These are phyloP conservation scores for Bryoglossum gracile DNA, from an alignment of 495 filamentous ascomycete species.

Conservation along the genomic window DNA sequence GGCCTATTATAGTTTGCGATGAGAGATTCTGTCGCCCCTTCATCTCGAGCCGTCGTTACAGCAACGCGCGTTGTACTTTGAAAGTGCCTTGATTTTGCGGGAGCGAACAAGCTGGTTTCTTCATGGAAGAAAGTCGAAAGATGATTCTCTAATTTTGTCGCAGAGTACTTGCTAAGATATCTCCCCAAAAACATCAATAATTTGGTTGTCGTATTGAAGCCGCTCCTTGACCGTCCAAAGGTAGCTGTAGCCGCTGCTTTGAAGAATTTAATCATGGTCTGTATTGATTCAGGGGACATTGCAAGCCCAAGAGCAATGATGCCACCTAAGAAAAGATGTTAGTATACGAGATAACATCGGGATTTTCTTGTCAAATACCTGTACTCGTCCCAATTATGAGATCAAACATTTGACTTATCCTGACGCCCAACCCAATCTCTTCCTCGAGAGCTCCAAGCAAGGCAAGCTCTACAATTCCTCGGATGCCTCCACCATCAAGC, in stretches of 20 bases:
- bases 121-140: neutral
- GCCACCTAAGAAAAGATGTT: neutral
- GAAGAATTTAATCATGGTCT: neutral
- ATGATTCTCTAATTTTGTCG: neutral
- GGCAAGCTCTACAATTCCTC: neutral
- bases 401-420: neutral
- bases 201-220: neutral
- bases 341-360: neutral
- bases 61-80: neutral
- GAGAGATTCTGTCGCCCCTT: neutral
- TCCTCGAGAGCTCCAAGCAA: neutral
- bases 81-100: neutral
- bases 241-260: neutral
- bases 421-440: neutral
- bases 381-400: conserved; percentile 3
- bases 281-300: neutral
- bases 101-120: neutral
- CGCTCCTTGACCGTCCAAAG: neutral
- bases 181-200: neutral
- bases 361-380: neutral
- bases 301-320: neutral
- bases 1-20: neutral
- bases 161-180: neutral
- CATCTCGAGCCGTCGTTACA: neutral
- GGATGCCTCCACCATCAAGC: conserved; percentile 1